Evolutionary conservation across 2,329 filamentous ascomycete species (phyloP), one percentile per base, ranked within the genome.

Genomic region (Phaeoacremonium minimum): DNA sequence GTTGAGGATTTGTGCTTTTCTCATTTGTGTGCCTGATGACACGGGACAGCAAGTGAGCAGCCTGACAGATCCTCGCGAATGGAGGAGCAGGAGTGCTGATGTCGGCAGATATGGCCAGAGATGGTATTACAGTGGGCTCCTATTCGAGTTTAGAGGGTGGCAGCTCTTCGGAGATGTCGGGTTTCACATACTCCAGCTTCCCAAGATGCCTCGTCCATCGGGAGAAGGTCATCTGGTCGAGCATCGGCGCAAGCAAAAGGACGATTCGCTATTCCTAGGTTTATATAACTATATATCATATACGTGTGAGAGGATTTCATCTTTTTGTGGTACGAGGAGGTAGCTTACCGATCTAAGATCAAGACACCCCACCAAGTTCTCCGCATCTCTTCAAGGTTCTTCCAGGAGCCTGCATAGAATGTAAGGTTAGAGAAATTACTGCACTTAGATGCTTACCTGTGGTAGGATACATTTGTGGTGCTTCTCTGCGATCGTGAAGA

Each of bases 31-130:
- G 41, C 9, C 14, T 28, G n/a, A 40, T 31, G 16, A 44, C 39
- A n/a, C 44, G 41, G 6, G 41, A 40, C 6, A 46, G 35, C 9
- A 46, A 35, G 16, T 42, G 34, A 7, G 41, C 36, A 8, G 44
- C 41, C 32, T 46, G 44, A 31, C 44, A 46, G 7, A 41, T 37
- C 11, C 44, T 32, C 18, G 44, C 38, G 28, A 42, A 46, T 4
- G 44, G 37, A 4, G 41, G 32, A 4, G 37, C 44, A 7, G 34
- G 30, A 14, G 28, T 16, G 13, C 36, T 14, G 16, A 28, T 31
- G 9, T 40, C 37, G 16, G 41, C 18, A 6, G 36, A 36, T 15
- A 44, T 28, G 29, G 44, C 44, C 4, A 46, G 41, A 2, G 43
- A 43, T 1, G 43, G 41, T 3, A 38, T 38, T 19, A 40, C 18